These are phyloP conservation scores for Fusarium mangiferae DNA, from an alignment of 2,329 filamentous ascomycete genomes.

Conservation along the genomic window DNA sequence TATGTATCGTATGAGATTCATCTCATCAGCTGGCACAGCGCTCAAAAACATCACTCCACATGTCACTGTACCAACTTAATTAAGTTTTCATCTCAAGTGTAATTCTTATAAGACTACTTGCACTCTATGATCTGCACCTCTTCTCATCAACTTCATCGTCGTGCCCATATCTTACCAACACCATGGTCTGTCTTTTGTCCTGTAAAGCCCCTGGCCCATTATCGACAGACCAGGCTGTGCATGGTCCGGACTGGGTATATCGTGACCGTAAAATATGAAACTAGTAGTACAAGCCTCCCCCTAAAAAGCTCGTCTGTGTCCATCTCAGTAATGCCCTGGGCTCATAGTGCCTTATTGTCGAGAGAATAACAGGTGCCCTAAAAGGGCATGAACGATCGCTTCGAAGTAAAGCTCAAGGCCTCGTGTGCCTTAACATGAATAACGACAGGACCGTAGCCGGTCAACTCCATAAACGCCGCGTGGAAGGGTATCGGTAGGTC, in stretches of 20 bases:
- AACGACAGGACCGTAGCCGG: constrained; percentile 25
- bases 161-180: constrained; percentile 13
- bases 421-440: constrained; percentile 18
- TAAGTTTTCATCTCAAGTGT: constrained; percentile 18
- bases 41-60: not conserved
- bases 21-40: not conserved
- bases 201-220: constrained; percentile 3
- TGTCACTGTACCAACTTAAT: not conserved
- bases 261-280: constrained; percentile 42
- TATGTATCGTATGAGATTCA: not conserved
- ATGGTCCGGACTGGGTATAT: constrained; percentile 41
- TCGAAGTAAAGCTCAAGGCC: constrained; percentile 31
- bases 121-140: constrained; percentile 18
- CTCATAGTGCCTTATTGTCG: constrained; percentile 23
- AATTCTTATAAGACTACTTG: constrained; percentile 20
- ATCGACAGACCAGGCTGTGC: constrained; percentile 28
- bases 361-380: constrained; percentile 12
- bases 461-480: constrained; percentile 41
- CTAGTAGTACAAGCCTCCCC: constrained; percentile 40
- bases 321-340: not conserved
- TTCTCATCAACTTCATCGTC: constrained; percentile 13
- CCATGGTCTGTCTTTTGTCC: constrained; percentile 2
- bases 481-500: constrained; percentile 46
- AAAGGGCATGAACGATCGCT: constrained; percentile 35
- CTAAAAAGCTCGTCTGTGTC: not conserved